A percentile compares a stretch with the other conserved stretches of the same genome.
These are phyloP conservation scores for Colletotrichum karsti DNA, from an alignment of 2,329 filamentous ascomycete genomes.

Conservation along the genomic window DNA sequence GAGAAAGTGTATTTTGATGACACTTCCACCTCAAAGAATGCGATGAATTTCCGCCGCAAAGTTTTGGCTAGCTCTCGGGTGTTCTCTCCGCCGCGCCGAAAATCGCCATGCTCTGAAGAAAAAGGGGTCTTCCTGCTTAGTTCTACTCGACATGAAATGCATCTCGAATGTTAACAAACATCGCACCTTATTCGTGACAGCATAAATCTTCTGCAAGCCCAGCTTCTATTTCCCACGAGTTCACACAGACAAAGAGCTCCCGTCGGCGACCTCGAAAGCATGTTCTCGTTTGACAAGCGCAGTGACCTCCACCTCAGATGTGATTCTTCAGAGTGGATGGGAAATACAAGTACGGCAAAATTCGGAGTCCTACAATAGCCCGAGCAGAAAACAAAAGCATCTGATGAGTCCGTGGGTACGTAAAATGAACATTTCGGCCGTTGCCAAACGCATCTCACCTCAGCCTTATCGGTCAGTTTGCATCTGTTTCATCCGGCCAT, in stretches of 20 bases:
- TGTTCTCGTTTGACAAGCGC: not conserved
- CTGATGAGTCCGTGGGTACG: not conserved
- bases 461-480: slow-evolving; percentile 2
- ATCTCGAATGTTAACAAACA: not conserved
- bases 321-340: not conserved
- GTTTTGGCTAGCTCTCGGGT: too few species aligned
- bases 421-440: not conserved
- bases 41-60: too few species aligned
- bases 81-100: not conserved
- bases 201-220: not conserved
- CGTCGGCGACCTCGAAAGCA: not conserved
- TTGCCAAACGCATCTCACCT: not conserved
- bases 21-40: too few species aligned
- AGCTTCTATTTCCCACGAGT: not conserved
- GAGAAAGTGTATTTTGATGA: too few species aligned
- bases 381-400: not conserved
- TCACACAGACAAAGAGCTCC: not conserved
- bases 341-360: not conserved
- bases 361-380: not conserved
- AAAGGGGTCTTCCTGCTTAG: not conserved
- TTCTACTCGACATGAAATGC: not conserved
- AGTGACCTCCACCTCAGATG: not conserved
- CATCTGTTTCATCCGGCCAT: not conserved
- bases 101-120: not conserved
- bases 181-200: not conserved